A percentile compares a stretch with the other conserved stretches of the same genome.
phyloP scores from a whole-genome alignment of 345 rosid species.

The Euphorbia pulcherrima region DNA sequence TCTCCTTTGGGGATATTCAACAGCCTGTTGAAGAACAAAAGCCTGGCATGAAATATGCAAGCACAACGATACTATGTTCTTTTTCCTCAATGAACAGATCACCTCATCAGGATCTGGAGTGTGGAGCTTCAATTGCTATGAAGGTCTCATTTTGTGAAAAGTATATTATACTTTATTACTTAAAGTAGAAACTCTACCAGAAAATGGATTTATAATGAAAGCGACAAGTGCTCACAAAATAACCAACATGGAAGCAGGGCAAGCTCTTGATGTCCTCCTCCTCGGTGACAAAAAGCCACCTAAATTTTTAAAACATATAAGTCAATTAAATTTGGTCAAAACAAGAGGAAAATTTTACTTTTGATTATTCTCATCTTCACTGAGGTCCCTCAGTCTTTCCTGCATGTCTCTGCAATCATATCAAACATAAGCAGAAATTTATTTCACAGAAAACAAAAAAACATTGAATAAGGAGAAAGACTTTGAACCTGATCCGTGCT shows the following conservation, averaged over 20 bases:
- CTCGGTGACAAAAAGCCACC: conserved; percentile 96
- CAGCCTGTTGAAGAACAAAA: conserved; percentile 51
- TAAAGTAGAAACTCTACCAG: not conserved
- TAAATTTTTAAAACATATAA: conserved; percentile 27
- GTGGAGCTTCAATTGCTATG: conserved; percentile 98
- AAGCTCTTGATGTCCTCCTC: conserved; percentile 90
- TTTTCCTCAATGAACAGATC: conserved; percentile 22
- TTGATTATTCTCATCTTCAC: conserved; percentile 84
- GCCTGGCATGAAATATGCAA: not conserved
- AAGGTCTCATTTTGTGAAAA: conserved; percentile 75
- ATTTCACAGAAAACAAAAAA: not conserved
- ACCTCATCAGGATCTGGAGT: conserved; percentile 99
- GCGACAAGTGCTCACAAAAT: conserved; percentile 17
- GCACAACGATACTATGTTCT: not conserved
- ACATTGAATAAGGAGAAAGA: conserved; percentile 16
- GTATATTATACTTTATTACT: conserved; percentile 10
- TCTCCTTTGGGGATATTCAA: conserved; percentile 83
- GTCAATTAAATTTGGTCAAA: conserved; percentile 3
- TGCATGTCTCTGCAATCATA: conserved; percentile 71
- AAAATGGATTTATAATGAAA: conserved; percentile 9
- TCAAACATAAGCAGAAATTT: conserved; percentile 23
- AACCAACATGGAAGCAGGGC: conserved; percentile 81
- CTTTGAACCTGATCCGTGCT: conserved; percentile 50
- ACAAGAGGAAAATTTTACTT: conserved; percentile 40
- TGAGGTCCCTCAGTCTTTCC: conserved; percentile 74